These are phyloP conservation scores for Glycine tomentella DNA, from an alignment of 306 rosid species.

Conservation along the genomic window DNA sequence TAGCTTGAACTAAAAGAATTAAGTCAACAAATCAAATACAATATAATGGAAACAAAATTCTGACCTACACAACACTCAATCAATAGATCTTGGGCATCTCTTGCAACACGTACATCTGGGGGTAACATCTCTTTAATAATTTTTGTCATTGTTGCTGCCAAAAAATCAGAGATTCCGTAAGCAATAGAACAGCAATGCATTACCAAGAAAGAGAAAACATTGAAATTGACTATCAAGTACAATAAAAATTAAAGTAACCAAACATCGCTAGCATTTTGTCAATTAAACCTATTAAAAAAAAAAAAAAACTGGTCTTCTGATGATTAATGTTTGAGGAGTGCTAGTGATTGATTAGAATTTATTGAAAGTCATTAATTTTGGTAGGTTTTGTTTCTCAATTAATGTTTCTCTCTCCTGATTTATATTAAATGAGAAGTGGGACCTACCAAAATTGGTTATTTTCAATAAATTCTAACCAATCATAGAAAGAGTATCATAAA, in stretches of 20 bases:
- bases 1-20: slow-evolving; percentile 1
- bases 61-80: slow-evolving; percentile 99
- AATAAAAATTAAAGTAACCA: not conserved
- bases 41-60: slow-evolving; percentile 34
- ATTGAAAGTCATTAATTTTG: too few species aligned
- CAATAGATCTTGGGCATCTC: slow-evolving; percentile 98
- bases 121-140: slow-evolving; percentile 99
- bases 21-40: not conserved
- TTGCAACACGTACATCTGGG: slow-evolving; percentile 95
- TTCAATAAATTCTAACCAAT: too few species aligned
- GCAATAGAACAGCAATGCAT: not conserved
- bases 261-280: too few species aligned
- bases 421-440: too few species aligned
- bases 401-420: too few species aligned
- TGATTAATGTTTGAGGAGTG: too few species aligned
- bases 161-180: slow-evolving; percentile 39
- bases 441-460: too few species aligned
- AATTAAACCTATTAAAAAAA: not conserved
- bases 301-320: too few species aligned
- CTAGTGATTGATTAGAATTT: too few species aligned
- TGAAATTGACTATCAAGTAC: not conserved
- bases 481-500: too few species aligned
- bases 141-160: slow-evolving; percentile 97
- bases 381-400: too few species aligned
- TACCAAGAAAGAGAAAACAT: slow-evolving; percentile 8